These are phyloP conservation scores for Amylocystis lapponica DNA, from an alignment of 768 basidiomycete species.

Conservation along the genomic window DNA sequence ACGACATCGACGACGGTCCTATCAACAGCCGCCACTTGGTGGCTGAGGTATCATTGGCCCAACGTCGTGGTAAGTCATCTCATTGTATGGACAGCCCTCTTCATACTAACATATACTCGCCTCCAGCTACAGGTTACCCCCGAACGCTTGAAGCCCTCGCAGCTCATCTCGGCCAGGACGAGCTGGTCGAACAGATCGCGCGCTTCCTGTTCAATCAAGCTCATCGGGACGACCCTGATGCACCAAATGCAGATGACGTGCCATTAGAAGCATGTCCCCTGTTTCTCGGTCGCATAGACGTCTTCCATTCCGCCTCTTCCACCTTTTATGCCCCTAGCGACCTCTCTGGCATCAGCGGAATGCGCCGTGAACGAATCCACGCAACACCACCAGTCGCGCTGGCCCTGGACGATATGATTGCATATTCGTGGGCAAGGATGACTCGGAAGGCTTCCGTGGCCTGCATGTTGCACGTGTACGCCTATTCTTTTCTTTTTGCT, in stretches of 20 bases:
- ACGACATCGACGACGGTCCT: not conserved
- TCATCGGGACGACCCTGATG: no score
- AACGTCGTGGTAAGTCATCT: no score
- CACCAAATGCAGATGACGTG: no score
- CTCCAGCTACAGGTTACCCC: no score
- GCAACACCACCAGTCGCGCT: constrained; percentile 16
- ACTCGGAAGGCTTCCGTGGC: constrained; percentile 11
- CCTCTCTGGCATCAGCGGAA: constrained; percentile 17
- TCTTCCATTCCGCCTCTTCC: constrained; percentile 20
- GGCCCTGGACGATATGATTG: constrained; percentile 13
- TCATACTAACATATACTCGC: no score
- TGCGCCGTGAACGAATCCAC: constrained; percentile 22
- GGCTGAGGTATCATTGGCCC: not conserved
- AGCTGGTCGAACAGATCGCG: not conserved
- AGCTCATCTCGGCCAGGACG: not conserved
- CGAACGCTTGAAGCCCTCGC: not conserved
- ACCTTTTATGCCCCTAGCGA: constrained; percentile 25
- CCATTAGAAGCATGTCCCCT: not conserved
- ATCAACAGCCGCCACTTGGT: not conserved
- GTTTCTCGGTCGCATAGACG: not conserved
- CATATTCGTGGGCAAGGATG: constrained; percentile 15
- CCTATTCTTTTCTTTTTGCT: constrained; percentile 24
- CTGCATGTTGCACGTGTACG: constrained; percentile 12
- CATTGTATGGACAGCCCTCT: no score
- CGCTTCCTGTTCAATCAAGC: not conserved